Conservation (phyloP, 805 yeast species). For the Myxozyma vanderwaltii region DNA sequence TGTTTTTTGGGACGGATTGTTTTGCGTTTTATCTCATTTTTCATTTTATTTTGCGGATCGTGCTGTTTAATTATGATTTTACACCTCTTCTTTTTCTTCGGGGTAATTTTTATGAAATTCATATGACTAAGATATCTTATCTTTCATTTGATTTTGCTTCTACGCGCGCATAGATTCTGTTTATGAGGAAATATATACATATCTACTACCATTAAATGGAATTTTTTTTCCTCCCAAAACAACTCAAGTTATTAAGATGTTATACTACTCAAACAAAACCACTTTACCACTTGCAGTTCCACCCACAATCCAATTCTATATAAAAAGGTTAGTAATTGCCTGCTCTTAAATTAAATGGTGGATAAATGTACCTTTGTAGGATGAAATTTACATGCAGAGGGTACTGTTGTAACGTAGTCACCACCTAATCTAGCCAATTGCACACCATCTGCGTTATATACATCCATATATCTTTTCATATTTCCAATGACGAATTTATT, state of each 20-base stretch:
- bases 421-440: constrained; percentile 75
- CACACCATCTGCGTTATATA: constrained; percentile 74
- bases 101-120: background rate
- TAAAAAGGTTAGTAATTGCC: background rate
- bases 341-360: too few relatives aligned
- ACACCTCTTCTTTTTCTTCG: background rate
- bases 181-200: too few relatives aligned
- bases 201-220: too few relatives aligned
- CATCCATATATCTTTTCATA: constrained; percentile 85
- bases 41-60: background rate
- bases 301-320: constrained; percentile 80
- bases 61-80: background rate
- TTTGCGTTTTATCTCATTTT: background rate
- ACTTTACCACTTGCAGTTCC: constrained; percentile 94
- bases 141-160: background rate
- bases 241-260: too few relatives aligned
- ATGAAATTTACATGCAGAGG: constrained; percentile 85
- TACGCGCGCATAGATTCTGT: background rate
- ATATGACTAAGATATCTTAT: background rate
- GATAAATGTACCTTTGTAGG: constrained; percentile 53
- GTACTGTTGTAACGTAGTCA: constrained; percentile 76
- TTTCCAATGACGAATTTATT: constrained; percentile 90
- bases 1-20: too few relatives aligned
- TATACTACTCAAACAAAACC: constrained; percentile 13
- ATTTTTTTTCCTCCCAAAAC: too few relatives aligned